Conservation (phyloP, 495 filamentous ascomycete genomes). For the Hyphodiscus hymeniophilus region DNA sequence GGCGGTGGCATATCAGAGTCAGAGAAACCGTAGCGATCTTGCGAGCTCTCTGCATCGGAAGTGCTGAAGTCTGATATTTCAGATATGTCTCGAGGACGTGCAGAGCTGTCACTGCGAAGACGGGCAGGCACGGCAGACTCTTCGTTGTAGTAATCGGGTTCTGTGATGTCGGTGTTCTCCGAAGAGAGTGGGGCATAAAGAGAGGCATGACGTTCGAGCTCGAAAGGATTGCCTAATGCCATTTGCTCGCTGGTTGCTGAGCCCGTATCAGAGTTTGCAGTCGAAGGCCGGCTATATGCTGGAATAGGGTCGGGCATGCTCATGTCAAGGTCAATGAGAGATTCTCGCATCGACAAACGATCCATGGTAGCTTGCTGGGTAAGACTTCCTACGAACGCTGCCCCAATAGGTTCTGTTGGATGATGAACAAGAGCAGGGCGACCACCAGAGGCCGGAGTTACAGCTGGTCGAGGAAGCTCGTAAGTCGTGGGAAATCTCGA, state of each 20-base stretch:
- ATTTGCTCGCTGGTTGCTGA: conserved; percentile 15
- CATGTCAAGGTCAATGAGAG: conserved; percentile 40
- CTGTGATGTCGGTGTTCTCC: conserved; percentile 13
- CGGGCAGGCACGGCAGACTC: conserved; percentile 24
- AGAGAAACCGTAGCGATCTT: background rate
- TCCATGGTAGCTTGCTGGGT: conserved; percentile 1
- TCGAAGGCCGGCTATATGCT: conserved; percentile 35
- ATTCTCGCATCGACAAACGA: conserved; percentile 12
- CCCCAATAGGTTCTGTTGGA: conserved; percentile 36
- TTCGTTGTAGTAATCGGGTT: conserved; percentile 44
- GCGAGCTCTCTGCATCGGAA: conserved; percentile 14
- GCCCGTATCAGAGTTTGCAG: conserved; percentile 42
- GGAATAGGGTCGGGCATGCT: conserved; percentile 21
- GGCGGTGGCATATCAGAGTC: conserved; percentile 17
- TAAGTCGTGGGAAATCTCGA: conserved; percentile 33
- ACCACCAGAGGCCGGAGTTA: conserved; percentile 22
- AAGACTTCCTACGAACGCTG: conserved; percentile 32
- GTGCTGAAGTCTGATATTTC: conserved; percentile 20
- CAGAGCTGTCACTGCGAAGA: background rate
- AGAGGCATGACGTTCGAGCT: conserved; percentile 44
- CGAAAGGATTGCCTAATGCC: conserved; percentile 41
- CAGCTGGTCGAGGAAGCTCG: conserved; percentile 12
- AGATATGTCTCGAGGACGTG: conserved; percentile 4
- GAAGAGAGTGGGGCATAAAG: conserved; percentile 29
- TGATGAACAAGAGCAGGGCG: conserved; percentile 42